Evolutionary conservation across 257 asterid species (phyloP).

Genomic region (Plantago elongata): DNA sequence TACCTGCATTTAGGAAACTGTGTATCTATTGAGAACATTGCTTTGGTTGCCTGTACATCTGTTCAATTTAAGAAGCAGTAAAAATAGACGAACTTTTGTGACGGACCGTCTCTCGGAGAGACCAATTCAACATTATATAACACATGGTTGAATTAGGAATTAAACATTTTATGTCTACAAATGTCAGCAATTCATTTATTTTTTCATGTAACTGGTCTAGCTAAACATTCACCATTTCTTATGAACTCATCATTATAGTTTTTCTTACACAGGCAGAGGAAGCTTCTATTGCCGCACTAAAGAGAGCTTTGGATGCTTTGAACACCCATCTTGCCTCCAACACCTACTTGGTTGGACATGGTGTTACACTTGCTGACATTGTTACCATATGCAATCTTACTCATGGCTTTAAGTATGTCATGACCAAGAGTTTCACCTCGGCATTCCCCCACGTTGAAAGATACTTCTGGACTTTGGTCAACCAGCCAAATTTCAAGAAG

Average conservation of each 20-base stretch:
- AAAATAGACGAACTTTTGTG: no score
- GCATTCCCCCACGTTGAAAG: constrained; percentile 84
- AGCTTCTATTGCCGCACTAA: constrained; percentile 45
- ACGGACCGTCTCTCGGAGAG: no score
- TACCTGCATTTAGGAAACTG: no score
- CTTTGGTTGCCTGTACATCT: no score
- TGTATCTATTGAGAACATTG: no score
- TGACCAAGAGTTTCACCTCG: constrained; percentile 72
- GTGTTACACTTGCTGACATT: constrained; percentile 71
- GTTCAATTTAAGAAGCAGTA: no score
- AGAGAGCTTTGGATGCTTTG: constrained; percentile 69
- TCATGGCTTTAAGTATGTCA: constrained; percentile 40
- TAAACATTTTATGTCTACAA: no score
- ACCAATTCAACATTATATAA: no score
- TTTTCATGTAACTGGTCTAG: no score
- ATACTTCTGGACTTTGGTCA: constrained; percentile 77
- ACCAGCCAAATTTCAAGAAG: constrained; percentile 67
- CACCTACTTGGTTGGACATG: constrained; percentile 77
- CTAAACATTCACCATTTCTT: background rate
- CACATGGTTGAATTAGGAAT: no score
- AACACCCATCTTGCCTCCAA: constrained; percentile 62
- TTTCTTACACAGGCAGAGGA: constrained; percentile 58
- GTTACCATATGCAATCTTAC: constrained; percentile 54
- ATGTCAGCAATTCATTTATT: no score
- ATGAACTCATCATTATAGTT: background rate